Conservation (phyloP, 805 yeast genomes). For the Tetrapisispora arboricola region DNA sequence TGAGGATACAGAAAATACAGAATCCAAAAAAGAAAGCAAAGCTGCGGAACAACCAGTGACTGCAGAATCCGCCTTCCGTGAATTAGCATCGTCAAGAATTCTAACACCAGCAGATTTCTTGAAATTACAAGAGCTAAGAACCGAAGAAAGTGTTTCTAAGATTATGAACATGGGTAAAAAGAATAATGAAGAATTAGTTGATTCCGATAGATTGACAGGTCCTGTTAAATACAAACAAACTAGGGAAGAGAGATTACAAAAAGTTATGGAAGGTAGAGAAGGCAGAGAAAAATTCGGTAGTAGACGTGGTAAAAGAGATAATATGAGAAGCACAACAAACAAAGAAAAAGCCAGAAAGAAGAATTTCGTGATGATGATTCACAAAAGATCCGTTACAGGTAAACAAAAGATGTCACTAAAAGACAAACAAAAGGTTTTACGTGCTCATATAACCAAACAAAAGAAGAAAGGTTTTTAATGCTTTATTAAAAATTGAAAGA, state of each 20-base stretch:
- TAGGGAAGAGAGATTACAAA: slow-evolving; percentile 84
- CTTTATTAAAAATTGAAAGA: no score
- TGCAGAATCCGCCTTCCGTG: slow-evolving; percentile 36
- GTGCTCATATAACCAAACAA: slow-evolving; percentile 82
- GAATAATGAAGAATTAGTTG: slow-evolving; percentile 75
- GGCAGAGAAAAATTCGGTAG: slow-evolving; percentile 89
- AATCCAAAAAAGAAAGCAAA: slow-evolving; percentile 6
- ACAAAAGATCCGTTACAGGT: slow-evolving; percentile 88
- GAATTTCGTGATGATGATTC: slow-evolving; percentile 98
- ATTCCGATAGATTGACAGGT: slow-evolving; percentile 67
- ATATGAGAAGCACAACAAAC: slow-evolving; percentile 83
- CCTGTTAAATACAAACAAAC: slow-evolving; percentile 65
- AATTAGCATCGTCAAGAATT: slow-evolving; percentile 61
- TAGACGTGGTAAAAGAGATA: slow-evolving; percentile 66
- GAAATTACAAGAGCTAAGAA: slow-evolving; percentile 77
- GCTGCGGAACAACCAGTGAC: slow-evolving; percentile 21
- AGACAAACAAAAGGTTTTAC: slow-evolving; percentile 77
- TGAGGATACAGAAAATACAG: slow-evolving; percentile 25
- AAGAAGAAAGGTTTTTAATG: slow-evolving; percentile 71
- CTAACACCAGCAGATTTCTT: slow-evolving; percentile 98
- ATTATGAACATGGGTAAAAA: slow-evolving; percentile 43
- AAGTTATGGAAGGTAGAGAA: slow-evolving; percentile 82
- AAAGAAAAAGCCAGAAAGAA: slow-evolving; percentile 94
- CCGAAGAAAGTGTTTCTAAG: slow-evolving; percentile 78
- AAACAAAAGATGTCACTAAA: slow-evolving; percentile 82